These are phyloP conservation scores for Dalbergia oliveri DNA, from an alignment of 306 rosid genomes.

Conservation along the genomic window DNA sequence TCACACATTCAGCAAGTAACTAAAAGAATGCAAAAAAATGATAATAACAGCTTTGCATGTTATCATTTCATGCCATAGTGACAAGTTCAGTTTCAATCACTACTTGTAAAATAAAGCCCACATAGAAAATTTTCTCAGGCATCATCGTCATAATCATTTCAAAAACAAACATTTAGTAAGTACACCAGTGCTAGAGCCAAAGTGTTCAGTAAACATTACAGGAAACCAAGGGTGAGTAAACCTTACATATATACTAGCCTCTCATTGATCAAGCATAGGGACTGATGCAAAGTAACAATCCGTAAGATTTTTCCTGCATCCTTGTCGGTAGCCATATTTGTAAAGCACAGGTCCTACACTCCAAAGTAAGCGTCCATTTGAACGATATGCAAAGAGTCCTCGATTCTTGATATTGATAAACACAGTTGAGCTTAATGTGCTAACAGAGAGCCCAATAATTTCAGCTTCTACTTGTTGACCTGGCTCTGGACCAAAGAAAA, in stretches of 20 bases:
- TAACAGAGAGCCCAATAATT: slow-evolving; percentile 77
- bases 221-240: slow-evolving; percentile 38
- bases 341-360: slow-evolving; percentile 78
- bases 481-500: slow-evolving; percentile 61
- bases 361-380: slow-evolving; percentile 64
- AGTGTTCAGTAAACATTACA: neutral
- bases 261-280: slow-evolving; percentile 84
- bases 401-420: slow-evolving; percentile 63
- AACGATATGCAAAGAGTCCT: slow-evolving; percentile 73
- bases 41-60: too few species aligned
- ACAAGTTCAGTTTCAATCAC: too few species aligned
- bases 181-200: neutral
- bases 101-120: neutral
- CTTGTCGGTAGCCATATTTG: slow-evolving; percentile 71
- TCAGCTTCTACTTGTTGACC: slow-evolving; percentile 54
- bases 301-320: slow-evolving; percentile 66
- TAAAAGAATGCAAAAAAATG: too few species aligned
- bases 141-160: neutral
- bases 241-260: slow-evolving; percentile 81
- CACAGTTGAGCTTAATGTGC: slow-evolving; percentile 61
- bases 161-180: neutral
- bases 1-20: too few species aligned
- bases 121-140: neutral
- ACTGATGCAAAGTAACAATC: slow-evolving; percentile 69
- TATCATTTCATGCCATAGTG: too few species aligned